These are phyloP conservation scores for Arthrobotrys iridis DNA, from an alignment of 2,329 filamentous ascomycete genomes.

Conservation along the genomic window DNA sequence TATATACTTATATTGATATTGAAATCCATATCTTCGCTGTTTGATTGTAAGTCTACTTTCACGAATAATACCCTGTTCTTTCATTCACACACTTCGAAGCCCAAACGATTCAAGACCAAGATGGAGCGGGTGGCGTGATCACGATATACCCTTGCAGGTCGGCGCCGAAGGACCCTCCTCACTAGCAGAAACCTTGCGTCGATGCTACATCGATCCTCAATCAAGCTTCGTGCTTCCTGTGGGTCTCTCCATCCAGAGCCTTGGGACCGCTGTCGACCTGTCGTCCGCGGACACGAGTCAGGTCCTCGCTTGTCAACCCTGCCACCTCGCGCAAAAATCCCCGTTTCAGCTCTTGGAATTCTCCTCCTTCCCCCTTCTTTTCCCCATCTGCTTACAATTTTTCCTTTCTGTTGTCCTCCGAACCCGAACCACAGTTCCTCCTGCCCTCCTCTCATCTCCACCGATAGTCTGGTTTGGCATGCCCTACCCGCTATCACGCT, in stretches of 20 bases:
- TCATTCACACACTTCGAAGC: neutral
- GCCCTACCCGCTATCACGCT: constrained; percentile 36
- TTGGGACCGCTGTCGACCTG: neutral
- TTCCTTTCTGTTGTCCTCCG: constrained; percentile 45
- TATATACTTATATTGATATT: no score
- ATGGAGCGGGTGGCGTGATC: neutral
- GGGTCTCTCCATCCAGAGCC: constrained; percentile 14
- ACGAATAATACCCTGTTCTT: no score
- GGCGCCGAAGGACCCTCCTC: constrained; percentile 4
- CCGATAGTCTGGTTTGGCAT: constrained; percentile 42
- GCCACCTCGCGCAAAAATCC: constrained; percentile 53
- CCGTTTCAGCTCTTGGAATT: constrained; percentile 50
- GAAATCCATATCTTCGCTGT: no score
- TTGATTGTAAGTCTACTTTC: no score
- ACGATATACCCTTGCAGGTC: constrained; percentile 7
- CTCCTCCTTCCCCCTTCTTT: constrained; percentile 41
- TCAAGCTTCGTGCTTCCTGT: constrained; percentile 11
- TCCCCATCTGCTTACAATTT: constrained; percentile 36
- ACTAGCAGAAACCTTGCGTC: constrained; percentile 15
- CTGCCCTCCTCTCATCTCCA: constrained; percentile 38
- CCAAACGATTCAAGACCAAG: no score
- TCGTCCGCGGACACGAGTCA: constrained; percentile 40
- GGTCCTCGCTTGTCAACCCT: constrained; percentile 49
- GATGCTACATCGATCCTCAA: no score
- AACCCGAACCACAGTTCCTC: constrained; percentile 31